Evolutionary conservation across 2,329 filamentous ascomycete genomes (phyloP).

Genomic region (Exophiala aquamarina): DNA sequence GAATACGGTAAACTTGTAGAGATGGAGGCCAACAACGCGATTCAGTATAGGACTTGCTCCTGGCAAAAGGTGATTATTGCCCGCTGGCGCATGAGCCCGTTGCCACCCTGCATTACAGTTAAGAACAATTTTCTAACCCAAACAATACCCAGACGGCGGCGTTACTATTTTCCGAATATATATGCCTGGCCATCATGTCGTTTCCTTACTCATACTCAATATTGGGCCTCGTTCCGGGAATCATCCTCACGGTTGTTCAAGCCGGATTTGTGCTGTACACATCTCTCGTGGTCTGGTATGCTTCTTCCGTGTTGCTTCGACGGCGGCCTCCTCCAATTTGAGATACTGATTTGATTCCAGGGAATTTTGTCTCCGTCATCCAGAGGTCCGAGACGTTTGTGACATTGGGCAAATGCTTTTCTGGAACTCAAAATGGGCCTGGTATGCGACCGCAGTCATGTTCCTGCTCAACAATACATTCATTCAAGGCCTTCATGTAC

Average conservation of each 20-base stretch:
- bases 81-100: neutral
- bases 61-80: conserved; percentile 76
- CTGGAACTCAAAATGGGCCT: conserved; percentile 75
- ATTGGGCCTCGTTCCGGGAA: conserved; percentile 79
- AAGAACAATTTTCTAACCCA: neutral
- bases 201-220: conserved; percentile 92
- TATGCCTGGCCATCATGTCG: conserved; percentile 90
- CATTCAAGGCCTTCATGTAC: conserved; percentile 59
- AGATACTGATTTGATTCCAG: conserved; percentile 44
- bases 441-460: conserved; percentile 73
- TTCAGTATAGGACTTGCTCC: conserved; percentile 89
- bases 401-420: conserved; percentile 96
- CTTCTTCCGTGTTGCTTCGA: conserved; percentile 8
- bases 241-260: conserved; percentile 79
- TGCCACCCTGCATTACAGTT: neutral
- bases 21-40: conserved; percentile 72
- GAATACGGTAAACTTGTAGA: conserved; percentile 63
- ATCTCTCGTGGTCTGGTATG: conserved; percentile 63
- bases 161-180: conserved; percentile 91
- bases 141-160: conserved; percentile 66
- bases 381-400: conserved; percentile 87
- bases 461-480: conserved; percentile 94
- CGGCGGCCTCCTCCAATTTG: conserved; percentile 27
- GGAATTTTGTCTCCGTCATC: conserved; percentile 89
- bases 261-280: conserved; percentile 82